Conservation (phyloP, 2,329 filamentous ascomycete genomes). For the Colletotrichum limetticola region DNA sequence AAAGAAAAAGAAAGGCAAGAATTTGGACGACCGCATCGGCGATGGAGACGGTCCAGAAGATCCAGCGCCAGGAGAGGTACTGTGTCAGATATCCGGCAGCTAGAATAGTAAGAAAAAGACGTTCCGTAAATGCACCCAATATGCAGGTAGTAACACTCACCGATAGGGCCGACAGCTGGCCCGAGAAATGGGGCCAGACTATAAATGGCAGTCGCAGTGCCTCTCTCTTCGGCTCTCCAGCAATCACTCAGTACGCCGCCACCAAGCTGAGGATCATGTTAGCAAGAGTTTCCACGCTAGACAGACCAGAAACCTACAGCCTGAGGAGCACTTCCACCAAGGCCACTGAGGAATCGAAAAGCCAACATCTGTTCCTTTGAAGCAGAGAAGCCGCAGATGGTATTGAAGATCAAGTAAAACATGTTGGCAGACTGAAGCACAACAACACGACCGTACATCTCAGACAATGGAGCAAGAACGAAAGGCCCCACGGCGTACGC, state of each 20-base stretch:
- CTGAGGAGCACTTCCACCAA: constrained; percentile 57
- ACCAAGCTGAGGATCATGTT: constrained; percentile 45
- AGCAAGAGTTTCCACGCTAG: background rate
- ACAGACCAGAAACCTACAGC: constrained; percentile 44
- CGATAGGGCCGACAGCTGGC: constrained; percentile 53
- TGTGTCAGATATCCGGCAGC: constrained; percentile 53
- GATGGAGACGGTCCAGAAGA: constrained; percentile 54
- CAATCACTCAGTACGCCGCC: constrained; percentile 60
- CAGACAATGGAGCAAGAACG: constrained; percentile 61
- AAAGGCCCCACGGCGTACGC: constrained; percentile 66
- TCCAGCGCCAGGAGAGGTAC: constrained; percentile 55
- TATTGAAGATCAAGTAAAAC: constrained; percentile 66
- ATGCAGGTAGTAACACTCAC: constrained; percentile 19
- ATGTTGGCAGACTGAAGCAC: constrained; percentile 58
- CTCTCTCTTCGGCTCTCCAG: constrained; percentile 53
- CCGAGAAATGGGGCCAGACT: constrained; percentile 56
- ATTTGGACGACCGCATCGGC: constrained; percentile 47
- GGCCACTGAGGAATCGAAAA: constrained; percentile 60
- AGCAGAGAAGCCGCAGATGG: constrained; percentile 60
- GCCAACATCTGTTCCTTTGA: constrained; percentile 57
- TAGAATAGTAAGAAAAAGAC: background rate
- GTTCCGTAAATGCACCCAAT: too few relatives aligned
- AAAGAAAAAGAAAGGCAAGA: constrained; percentile 49
- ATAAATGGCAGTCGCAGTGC: constrained; percentile 45
- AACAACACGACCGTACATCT: constrained; percentile 59